phyloP scores from a whole-genome alignment of 805 yeast genomes.

The Metschnikowia cubensis region DNA sequence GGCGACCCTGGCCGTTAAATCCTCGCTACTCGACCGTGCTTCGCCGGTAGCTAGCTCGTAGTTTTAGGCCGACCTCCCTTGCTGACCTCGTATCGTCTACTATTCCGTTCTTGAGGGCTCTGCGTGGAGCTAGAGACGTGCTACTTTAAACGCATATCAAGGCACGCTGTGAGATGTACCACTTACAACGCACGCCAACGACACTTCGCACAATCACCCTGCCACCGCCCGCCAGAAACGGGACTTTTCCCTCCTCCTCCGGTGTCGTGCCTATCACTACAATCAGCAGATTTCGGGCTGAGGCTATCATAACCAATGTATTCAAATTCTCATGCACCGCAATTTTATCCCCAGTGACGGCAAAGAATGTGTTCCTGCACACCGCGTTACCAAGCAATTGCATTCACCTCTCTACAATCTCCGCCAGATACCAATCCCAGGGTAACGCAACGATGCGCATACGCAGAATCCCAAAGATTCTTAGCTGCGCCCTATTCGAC shows the following conservation, averaged over 20 bases:
- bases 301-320: neutral
- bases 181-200: neutral
- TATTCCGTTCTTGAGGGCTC: too few relatives aligned
- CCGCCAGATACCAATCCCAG: neutral
- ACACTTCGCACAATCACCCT: neutral
- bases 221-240: neutral
- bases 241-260: neutral
- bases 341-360: neutral
- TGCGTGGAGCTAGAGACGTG: neutral
- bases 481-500: neutral
- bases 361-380: neutral
- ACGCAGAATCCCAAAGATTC: neutral
- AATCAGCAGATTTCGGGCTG: neutral
- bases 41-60: too few relatives aligned
- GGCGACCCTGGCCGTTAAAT: neutral
- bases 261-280: neutral
- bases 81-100: too few relatives aligned
- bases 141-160: neutral
- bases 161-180: neutral
- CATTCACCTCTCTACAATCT: neutral
- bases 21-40: neutral
- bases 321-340: neutral
- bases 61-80: too few relatives aligned
- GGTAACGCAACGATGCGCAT: conserved; percentile 3
- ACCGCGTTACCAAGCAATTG: neutral